Evolutionary conservation across 2,329 filamentous ascomycete species (phyloP).

Genomic region (Colletotrichum sp.): DNA sequence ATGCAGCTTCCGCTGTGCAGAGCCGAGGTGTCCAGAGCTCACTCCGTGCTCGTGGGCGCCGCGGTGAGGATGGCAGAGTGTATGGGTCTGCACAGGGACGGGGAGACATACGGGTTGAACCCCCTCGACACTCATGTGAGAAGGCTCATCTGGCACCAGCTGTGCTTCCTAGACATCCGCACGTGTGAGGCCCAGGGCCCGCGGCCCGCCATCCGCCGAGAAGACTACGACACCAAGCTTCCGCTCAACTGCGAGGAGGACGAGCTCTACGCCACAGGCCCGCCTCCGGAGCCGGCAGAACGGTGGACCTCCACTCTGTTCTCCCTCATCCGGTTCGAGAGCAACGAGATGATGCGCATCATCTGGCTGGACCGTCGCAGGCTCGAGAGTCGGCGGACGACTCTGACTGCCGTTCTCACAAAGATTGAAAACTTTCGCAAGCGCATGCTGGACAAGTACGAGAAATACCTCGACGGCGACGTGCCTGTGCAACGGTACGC

Average conservation of each 20-base stretch:
- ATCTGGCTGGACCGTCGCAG: constrained; percentile 73
- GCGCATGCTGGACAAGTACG: constrained; percentile 69
- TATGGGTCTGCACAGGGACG: constrained; percentile 78
- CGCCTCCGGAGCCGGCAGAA: constrained; percentile 49
- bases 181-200: constrained; percentile 79
- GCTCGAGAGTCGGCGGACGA: constrained; percentile 65
- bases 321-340: constrained; percentile 72
- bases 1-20: constrained; percentile 72
- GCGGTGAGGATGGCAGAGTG: constrained; percentile 78
- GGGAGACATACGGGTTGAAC: constrained; percentile 67
- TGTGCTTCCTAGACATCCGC: constrained; percentile 77
- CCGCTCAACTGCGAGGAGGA: constrained; percentile 74
- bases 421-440: constrained; percentile 73
- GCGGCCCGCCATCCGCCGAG: constrained; percentile 71
- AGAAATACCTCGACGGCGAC: constrained; percentile 63
- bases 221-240: constrained; percentile 77
- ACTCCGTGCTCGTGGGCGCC: constrained; percentile 74
- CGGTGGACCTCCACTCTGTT: constrained; percentile 73
- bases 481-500: constrained; percentile 68
- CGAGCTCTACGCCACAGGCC: constrained; percentile 54
- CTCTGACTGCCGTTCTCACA: constrained; percentile 66
- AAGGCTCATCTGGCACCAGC: constrained; percentile 77
- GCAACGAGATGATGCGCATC: constrained; percentile 73
- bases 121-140: constrained; percentile 75
- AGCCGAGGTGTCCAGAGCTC: constrained; percentile 73